phyloP scores from a whole-genome alignment of 2,329 filamentous ascomycete species.

The Ceratocystis diversiconidia region DNA sequence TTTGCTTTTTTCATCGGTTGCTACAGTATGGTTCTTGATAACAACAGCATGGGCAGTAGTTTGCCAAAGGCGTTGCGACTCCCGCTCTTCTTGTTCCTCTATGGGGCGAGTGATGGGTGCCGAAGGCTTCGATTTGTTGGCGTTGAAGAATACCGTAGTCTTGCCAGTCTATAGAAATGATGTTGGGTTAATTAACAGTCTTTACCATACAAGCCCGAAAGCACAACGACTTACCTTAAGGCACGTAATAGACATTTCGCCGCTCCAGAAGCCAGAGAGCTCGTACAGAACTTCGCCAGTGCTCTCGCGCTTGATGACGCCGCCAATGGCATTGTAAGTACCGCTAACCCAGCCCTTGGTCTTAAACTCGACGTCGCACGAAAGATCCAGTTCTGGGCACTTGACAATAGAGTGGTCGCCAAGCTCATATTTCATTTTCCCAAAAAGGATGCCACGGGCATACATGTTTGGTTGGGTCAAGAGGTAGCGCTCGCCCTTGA shows the following conservation, averaged over 20 bases:
- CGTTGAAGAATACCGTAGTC: conserved; percentile 82
- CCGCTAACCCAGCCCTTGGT: conserved; percentile 95
- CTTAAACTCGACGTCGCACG: conserved; percentile 93
- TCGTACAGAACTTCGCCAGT: conserved; percentile 83
- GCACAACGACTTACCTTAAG: conserved; percentile 43
- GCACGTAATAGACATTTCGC: conserved; percentile 87
- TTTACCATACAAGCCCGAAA: background rate
- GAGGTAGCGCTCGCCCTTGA: conserved; percentile 72
- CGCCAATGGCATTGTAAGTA: conserved; percentile 91
- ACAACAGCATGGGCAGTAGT: conserved; percentile 70
- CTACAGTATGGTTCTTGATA: conserved; percentile 70
- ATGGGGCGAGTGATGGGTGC: conserved; percentile 61
- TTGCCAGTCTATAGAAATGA: conserved; percentile 56
- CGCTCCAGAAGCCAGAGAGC: conserved; percentile 82
- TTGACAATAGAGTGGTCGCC: conserved; percentile 88
- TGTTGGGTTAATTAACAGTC: background rate
- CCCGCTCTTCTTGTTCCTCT: conserved; percentile 74
- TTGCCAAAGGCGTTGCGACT: conserved; percentile 80
- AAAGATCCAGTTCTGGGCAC: conserved; percentile 75
- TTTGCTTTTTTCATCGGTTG: conserved; percentile 90
- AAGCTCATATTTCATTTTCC: conserved; percentile 99
- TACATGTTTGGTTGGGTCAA: conserved; percentile 99
- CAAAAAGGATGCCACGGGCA: conserved; percentile 87
- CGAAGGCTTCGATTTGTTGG: conserved; percentile 60
- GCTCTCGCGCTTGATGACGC: conserved; percentile 74